These are phyloP conservation scores for Mucor saturninus DNA, from an alignment of 371 early-diverging fungal species.

Conservation along the genomic window DNA sequence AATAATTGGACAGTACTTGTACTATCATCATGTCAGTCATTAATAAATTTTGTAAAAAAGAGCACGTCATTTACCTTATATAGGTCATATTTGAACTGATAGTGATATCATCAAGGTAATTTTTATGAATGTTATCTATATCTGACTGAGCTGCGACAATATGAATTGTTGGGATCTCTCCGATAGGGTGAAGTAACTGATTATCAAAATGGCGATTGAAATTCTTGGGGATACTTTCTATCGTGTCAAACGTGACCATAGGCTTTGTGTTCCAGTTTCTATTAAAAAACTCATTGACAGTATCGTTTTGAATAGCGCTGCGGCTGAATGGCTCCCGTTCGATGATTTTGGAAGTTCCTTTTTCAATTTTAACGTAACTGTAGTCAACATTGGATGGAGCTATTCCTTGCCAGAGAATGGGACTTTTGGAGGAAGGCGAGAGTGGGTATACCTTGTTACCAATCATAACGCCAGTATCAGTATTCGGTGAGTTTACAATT, in stretches of 20 bases:
- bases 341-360: slow-evolving; percentile 9
- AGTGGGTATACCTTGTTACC: slow-evolving; percentile 11
- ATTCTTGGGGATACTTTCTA: slow-evolving; percentile 8
- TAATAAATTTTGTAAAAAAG: background rate
- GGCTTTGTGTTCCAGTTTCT: slow-evolving; percentile 21
- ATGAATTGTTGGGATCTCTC: slow-evolving; percentile 42
- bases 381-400: slow-evolving; percentile 23
- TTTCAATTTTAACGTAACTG: slow-evolving; percentile 19
- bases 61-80: slow-evolving; percentile 27
- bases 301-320: background rate
- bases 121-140: slow-evolving; percentile 28
- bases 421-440: slow-evolving; percentile 7
- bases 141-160: slow-evolving; percentile 22
- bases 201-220: slow-evolving; percentile 20
- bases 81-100: slow-evolving; percentile 31
- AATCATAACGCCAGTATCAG: slow-evolving; percentile 16
- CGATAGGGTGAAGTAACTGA: slow-evolving; percentile 23
- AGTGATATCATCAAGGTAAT: slow-evolving; percentile 30
- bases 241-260: slow-evolving; percentile 2
- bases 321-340: slow-evolving; percentile 22
- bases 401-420: slow-evolving; percentile 20
- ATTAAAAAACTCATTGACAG: slow-evolving; percentile 29
- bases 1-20: slow-evolving; percentile 24
- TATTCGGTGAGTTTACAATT: slow-evolving; percentile 13
- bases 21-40: slow-evolving; percentile 7